Evolutionary conservation across 108 stramenopile genomes (phyloP), one percentile per base, ranked within the genome.

Genomic region (Parietichytrium sp.): DNA sequence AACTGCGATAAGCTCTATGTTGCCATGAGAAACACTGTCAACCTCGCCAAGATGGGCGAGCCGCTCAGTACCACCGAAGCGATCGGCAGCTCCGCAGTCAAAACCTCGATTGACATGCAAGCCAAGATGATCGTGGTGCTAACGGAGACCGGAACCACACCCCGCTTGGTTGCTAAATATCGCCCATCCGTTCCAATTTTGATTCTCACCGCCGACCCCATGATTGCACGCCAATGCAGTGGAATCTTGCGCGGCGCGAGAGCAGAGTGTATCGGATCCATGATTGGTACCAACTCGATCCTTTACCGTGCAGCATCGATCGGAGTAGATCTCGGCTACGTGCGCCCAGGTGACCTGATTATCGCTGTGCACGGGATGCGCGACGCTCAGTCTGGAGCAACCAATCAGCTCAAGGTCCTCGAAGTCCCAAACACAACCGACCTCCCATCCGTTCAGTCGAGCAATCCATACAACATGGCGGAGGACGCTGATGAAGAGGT

Each of bases 101-200:
- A 97, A 89, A 97, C 97, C 29, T 95, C 97, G 33, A 90, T 93
- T 83, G 97, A 98, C 85, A 84, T 97, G 16, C 83, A 87, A 20
- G 97, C 99, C 81, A 92, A 92, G 86, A 92, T 85, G 47, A 95
- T 96, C 79, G 86, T 98, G 79, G 97, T 98, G 42, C 89, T 96
- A 81, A 93, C 96, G 27, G 95, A 96, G 82, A 93, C 92, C 31
- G 99, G 99, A 38, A 88, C 83, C 81, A 96, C 96, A 26, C 96
- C 98, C 6, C 93, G 92, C 52, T 89, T 95, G 55, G 89, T 98
- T 38, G 95, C 97, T 81, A 98, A 97, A 85, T 98, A 97, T 93
- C 95, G 97, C 55, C 97, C 97, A 4, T 88, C 87, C 42, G 47
- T 95, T 80, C 92, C 93, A 25, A 82, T 98, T 49, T 78, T 94